Evolutionary conservation across 139 green algal species (phyloP).

Genomic region (Raphidocelis subcapitata): DNA sequence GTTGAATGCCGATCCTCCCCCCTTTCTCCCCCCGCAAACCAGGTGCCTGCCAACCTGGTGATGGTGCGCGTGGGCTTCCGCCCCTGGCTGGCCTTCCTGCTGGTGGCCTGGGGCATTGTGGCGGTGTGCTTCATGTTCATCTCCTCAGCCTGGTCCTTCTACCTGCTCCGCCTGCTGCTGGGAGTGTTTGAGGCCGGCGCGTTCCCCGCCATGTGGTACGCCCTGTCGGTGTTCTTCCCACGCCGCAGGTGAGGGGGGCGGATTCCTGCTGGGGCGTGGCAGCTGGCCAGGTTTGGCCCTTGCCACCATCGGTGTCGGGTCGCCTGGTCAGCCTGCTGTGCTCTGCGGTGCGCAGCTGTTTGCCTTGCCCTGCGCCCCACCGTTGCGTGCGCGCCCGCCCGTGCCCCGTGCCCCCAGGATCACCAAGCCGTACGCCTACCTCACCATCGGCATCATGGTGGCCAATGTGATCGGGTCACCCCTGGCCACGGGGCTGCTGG

Average conservation of each 20-base stretch:
- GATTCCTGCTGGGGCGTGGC: too few species aligned
- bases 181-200: constrained; percentile 60
- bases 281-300: too few species aligned
- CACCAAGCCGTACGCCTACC: constrained; percentile 25
- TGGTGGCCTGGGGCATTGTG: constrained; percentile 59
- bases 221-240: too few species aligned
- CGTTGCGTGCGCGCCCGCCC: too few species aligned
- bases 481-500: constrained; percentile 21
- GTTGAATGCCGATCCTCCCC: too few species aligned
- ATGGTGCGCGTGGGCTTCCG: constrained; percentile 47
- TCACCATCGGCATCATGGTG: constrained; percentile 28
- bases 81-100: constrained; percentile 54
- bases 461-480: constrained; percentile 23
- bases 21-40: constrained; percentile 13
- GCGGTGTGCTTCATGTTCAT: constrained; percentile 45
- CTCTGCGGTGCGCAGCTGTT: too few species aligned
- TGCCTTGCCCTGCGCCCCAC: too few species aligned
- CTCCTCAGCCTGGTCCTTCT: constrained; percentile 37
- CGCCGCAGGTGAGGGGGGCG: too few species aligned
- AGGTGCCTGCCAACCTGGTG: constrained; percentile 56
- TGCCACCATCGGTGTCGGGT: too few species aligned
- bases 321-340: too few species aligned
- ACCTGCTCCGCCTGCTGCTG: constrained; percentile 60
- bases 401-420: constrained; percentile 8
- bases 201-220: constrained; percentile 52